Evolutionary conservation across 2,329 filamentous ascomycete species (phyloP), one percentile per base, ranked within the genome.

Genomic region (Aspergillus cejpii): DNA sequence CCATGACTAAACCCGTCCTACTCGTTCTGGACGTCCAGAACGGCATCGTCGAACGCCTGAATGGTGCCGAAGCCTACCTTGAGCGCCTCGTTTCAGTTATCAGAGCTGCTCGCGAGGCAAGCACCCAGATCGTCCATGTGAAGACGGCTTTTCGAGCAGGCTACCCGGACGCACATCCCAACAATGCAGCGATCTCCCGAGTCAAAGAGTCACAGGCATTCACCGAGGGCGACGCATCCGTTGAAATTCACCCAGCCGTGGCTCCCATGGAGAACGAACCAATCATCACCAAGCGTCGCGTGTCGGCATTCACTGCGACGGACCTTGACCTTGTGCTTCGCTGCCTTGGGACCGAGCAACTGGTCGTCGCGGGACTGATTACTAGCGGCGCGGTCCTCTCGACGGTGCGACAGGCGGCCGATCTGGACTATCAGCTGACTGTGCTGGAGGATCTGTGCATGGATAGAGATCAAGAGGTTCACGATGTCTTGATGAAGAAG

Each of bases 331-430:
- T 65, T 2, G 48, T 68, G 3, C 53, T 70, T 2, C 57, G 65
- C 5, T 57, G 58, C 20, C 44, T 56, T 15, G 55, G 52, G 2
- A 52, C 58, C 0, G 46, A 60, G 15, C 52, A 50, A 15, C 34
- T 69, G n/a, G 60, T 65, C 5, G n/a, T 70, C 8, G 55, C 52
- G 1, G 66, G 67, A 1, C 23, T 69, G 12, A 56, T 52, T 20
- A 68, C 66, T 1, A 60, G 63, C 28, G 66, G 65, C 7, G 64
- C 61, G 8, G 65, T 69, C 6, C 48, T 70, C 14, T 67, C 64
- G 12, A 69, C 66, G 3, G 52, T 67, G 20, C 58, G 62, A 10
- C 53, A 63, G 40, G 66, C 63, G 5, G 56, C 56, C 24, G 66
- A 70, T 53, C 39, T 61, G 45, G 67, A 70, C 47, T 68, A 65